These are phyloP conservation scores for Fusarium vanettenii DNA, from an alignment of 2,329 filamentous ascomycete species.

Conservation along the genomic window DNA sequence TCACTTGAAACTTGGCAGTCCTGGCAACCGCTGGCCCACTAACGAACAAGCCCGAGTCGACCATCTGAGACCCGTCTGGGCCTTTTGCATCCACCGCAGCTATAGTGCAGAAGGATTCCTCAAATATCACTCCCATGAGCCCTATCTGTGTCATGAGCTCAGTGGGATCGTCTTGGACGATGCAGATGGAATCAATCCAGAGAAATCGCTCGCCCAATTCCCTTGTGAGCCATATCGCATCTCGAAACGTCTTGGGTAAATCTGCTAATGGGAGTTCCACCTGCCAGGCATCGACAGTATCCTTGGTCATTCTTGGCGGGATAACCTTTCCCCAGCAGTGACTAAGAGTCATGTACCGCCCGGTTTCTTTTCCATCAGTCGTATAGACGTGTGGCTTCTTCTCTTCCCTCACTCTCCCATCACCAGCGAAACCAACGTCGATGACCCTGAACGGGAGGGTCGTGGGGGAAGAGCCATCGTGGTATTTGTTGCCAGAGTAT, in stretches of 20 bases:
- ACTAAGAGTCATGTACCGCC: background rate
- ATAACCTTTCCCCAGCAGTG: background rate
- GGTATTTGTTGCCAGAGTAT: background rate
- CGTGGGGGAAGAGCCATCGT: background rate
- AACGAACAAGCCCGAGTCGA: background rate
- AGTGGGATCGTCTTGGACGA: background rate
- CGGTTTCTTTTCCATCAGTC: background rate
- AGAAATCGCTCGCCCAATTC: background rate
- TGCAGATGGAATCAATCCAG: background rate
- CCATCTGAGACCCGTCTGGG: background rate
- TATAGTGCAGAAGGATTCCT: background rate
- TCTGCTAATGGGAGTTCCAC: background rate
- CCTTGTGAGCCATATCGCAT: background rate
- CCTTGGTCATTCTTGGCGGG: background rate
- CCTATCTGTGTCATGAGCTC: background rate
- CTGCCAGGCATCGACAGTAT: background rate
- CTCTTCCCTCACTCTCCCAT: background rate
- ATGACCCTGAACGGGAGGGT: background rate
- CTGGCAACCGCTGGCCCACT: background rate
- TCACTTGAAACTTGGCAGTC: background rate
- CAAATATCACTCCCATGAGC: background rate
- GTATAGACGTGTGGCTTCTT: background rate
- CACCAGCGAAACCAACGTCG: background rate
- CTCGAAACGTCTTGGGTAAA: background rate
- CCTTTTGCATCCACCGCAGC: background rate